These are phyloP conservation scores for Wickerhamomyces bovis DNA, from an alignment of 805 yeast genomes.

Conservation along the genomic window DNA sequence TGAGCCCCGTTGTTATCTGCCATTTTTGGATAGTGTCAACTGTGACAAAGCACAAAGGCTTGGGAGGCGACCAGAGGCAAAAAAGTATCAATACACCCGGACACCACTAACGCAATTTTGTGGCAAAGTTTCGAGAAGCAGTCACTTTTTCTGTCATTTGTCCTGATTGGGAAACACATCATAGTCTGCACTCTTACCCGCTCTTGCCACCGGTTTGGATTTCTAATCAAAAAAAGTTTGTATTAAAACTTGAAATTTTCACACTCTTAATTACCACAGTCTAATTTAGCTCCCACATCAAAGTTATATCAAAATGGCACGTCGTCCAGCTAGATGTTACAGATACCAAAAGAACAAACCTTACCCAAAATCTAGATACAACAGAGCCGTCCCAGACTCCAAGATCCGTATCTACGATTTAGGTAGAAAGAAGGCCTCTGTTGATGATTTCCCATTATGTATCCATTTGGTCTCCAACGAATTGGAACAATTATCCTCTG, in stretches of 20 bases:
- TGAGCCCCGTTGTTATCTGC: too few relatives aligned
- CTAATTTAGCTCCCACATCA: background rate
- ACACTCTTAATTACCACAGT: background rate
- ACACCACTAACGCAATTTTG: background rate
- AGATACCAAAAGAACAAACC: slow-evolving; percentile 99
- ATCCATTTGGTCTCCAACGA: slow-evolving; percentile 99
- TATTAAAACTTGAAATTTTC: background rate
- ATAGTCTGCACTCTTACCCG: background rate
- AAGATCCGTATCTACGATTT: slow-evolving; percentile 98
- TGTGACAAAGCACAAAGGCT: too few relatives aligned
- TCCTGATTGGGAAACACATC: background rate
- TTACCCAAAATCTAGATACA: slow-evolving; percentile 99
- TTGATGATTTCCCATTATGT: slow-evolving; percentile 97
- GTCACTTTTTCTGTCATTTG: background rate
- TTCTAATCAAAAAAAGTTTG: slow-evolving; percentile 11
- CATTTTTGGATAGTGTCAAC: background rate
- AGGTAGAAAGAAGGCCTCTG: slow-evolving; percentile 99
- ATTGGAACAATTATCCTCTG: slow-evolving; percentile 97
- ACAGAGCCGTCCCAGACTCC: slow-evolving; percentile 99
- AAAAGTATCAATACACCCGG: background rate
- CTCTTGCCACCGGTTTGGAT: slow-evolving; percentile 5
- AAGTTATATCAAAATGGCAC: slow-evolving; percentile 74
- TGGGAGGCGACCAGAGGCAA: too few relatives aligned
- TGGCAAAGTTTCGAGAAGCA: background rate
- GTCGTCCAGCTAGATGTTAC: slow-evolving; percentile 99